phyloP scores from a whole-genome alignment of 2,329 filamentous ascomycete genomes.

The Elsinoe fawcettii region DNA sequence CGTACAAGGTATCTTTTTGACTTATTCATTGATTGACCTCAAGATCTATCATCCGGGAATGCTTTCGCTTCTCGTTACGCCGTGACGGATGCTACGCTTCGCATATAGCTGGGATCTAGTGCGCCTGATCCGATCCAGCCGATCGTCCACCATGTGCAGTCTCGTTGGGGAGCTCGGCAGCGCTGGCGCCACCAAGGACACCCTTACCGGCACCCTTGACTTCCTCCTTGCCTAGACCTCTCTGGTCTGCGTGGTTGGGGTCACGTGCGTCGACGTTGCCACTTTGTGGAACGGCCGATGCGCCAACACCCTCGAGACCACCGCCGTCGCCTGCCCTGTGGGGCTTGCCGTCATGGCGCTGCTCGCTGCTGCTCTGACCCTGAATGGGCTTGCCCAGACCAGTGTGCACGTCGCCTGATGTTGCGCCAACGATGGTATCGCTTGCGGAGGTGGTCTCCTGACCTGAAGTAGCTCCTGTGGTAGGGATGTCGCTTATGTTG shows the following conservation, averaged over 20 bases:
- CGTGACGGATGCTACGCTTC: background rate
- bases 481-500: conserved; percentile 30
- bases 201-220: conserved; percentile 18
- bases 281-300: conserved; percentile 22
- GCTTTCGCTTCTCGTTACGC: background rate
- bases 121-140: background rate
- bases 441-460: conserved; percentile 36
- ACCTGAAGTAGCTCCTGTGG: conserved; percentile 25
- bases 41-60: background rate
- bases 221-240: conserved; percentile 32
- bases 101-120: background rate
- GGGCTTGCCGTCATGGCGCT: conserved; percentile 39
- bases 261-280: conserved; percentile 27
- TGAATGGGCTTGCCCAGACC: conserved; percentile 46
- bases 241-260: conserved; percentile 31
- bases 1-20: too few relatives aligned
- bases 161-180: background rate
- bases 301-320: conserved; percentile 40
- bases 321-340: conserved; percentile 35
- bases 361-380: conserved; percentile 43
- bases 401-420: conserved; percentile 46
- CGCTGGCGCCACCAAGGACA: background rate
- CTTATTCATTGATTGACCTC: background rate
- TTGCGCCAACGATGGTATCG: conserved; percentile 44
- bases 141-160: background rate